phyloP scores from a whole-genome alignment of 805 yeast species.

The Henningerozyma blattae region DNA sequence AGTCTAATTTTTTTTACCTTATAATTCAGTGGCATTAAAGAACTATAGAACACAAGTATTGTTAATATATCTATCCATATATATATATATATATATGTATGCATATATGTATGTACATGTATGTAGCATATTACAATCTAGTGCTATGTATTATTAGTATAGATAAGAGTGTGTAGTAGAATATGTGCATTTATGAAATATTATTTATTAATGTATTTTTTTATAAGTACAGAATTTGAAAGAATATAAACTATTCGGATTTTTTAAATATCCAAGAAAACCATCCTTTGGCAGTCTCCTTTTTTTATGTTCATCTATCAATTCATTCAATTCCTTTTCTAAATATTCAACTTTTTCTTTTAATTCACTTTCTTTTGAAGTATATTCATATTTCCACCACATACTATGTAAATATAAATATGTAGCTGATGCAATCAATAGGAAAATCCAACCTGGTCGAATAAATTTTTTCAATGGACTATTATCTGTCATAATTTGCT shows the following conservation, averaged over 20 bases:
- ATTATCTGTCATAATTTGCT: constrained; percentile 2
- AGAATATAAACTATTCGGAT: no score
- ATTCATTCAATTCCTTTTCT: constrained; percentile 11
- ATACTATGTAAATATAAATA: constrained; percentile 16
- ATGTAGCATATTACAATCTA: background rate
- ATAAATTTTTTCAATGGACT: constrained; percentile 13
- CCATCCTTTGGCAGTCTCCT: background rate
- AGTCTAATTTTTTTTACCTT: background rate
- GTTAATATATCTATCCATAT: background rate
- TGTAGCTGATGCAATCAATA: constrained; percentile 21
- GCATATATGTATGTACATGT: background rate
- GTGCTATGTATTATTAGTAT: no score
- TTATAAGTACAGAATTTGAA: no score
- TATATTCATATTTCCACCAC: constrained; percentile 23
- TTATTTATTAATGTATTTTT: no score
- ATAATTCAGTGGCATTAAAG: background rate
- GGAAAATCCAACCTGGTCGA: constrained; percentile 22
- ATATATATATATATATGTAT: background rate
- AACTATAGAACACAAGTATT: no score
- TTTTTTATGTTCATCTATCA: background rate
- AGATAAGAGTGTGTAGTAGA: no score
- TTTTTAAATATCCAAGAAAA: background rate
- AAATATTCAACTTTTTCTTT: constrained; percentile 8
- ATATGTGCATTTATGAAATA: no score
- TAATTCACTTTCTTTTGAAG: constrained; percentile 16